A percentile compares a stretch with the other conserved stretches of the same genome.
Conservation (phyloP, 208 protist genomes). For the Wallacemonas sp. region DNA sequence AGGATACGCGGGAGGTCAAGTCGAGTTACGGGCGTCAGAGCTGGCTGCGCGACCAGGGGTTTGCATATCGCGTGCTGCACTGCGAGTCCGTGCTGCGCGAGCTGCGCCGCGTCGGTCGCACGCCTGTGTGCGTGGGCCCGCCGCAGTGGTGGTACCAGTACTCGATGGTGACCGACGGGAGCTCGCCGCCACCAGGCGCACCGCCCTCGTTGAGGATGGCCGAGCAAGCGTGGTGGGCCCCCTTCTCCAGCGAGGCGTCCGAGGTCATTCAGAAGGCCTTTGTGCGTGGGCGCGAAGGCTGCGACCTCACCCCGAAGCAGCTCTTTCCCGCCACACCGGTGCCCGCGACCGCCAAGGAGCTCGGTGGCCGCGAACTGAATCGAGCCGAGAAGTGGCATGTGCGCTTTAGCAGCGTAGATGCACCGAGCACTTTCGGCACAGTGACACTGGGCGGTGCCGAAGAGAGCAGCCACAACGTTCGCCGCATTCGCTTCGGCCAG, state of each 20-base stretch:
- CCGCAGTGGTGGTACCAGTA: constrained; percentile 86
- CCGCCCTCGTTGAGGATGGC: neutral
- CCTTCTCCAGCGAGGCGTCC: constrained; percentile 52
- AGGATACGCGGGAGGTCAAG: constrained; percentile 97
- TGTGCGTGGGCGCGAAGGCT: constrained; percentile 36
- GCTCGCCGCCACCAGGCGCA: too few relatives aligned
- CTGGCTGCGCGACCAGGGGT: constrained; percentile 97
- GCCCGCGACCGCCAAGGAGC: constrained; percentile 2
- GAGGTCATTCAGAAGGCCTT: constrained; percentile 54
- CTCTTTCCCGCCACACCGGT: constrained; percentile 34
- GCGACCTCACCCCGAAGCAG: constrained; percentile 24
- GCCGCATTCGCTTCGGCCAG: constrained; percentile 30
- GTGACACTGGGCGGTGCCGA: constrained; percentile 43
- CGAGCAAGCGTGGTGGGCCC: constrained; percentile 43
- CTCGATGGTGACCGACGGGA: too few relatives aligned
- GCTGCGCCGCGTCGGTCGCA: constrained; percentile 41
- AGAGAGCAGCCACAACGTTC: constrained; percentile 32
- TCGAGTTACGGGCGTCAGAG: constrained; percentile 97
- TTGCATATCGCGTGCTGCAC: constrained; percentile 85
- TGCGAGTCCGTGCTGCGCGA: constrained; percentile 47
- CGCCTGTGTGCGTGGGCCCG: constrained; percentile 71
- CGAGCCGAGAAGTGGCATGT: constrained; percentile 46
- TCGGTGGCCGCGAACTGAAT: neutral
- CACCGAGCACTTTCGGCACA: constrained; percentile 75
- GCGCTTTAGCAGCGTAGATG: constrained; percentile 74